Evolutionary conservation across 2,329 filamentous ascomycete genomes (phyloP).

Genomic region (Talaromyces piceae): DNA sequence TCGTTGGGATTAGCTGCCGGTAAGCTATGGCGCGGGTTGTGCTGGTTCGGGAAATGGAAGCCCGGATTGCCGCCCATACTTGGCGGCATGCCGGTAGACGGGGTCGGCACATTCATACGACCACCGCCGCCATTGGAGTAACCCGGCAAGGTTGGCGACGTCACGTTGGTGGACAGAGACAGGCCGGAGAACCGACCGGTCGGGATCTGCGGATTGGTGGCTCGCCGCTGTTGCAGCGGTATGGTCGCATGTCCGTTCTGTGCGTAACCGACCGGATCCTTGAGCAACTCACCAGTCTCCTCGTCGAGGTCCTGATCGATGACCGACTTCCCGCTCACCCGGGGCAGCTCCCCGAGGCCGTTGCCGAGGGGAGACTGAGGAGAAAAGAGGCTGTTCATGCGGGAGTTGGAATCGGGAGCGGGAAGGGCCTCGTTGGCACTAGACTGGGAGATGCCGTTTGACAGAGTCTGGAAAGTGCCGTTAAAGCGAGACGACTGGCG

Average conservation of each 20-base stretch:
- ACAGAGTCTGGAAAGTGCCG: constrained; percentile 53
- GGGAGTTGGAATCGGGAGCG: constrained; percentile 42
- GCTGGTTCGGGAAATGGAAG: constrained; percentile 53
- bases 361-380: constrained; percentile 54
- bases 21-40: constrained; percentile 57
- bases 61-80: constrained; percentile 42
- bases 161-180: constrained; percentile 61
- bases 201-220: constrained; percentile 65
- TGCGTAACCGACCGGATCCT: constrained; percentile 59
- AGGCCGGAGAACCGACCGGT: constrained; percentile 61
- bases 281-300: constrained; percentile 55
- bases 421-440: constrained; percentile 48
- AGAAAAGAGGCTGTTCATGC: constrained; percentile 52
- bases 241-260: constrained; percentile 53
- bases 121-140: constrained; percentile 45
- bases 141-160: constrained; percentile 49
- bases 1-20: constrained; percentile 90
- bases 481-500: constrained; percentile 55
- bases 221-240: constrained; percentile 48
- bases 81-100: constrained; percentile 52
- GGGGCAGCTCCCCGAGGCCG: constrained; percentile 44
- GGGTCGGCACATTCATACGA: constrained; percentile 43
- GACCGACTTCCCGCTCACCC: constrained; percentile 53
- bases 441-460: constrained; percentile 32
- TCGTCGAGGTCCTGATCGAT: constrained; percentile 59